These are phyloP conservation scores for Balakata baccata DNA, from an alignment of 345 rosid genomes.

Conservation along the genomic window DNA sequence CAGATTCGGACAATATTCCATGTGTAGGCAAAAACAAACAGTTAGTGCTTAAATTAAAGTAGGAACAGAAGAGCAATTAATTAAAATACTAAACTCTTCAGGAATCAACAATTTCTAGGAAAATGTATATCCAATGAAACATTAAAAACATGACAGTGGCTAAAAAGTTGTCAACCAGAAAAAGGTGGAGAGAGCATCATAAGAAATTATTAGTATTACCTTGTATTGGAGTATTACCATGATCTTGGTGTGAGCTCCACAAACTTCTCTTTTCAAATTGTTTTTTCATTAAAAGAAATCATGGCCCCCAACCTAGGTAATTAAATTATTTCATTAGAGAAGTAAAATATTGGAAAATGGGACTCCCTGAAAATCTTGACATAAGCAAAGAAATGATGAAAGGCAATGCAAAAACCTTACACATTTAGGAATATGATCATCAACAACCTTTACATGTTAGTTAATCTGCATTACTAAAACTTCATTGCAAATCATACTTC, in stretches of 20 bases:
- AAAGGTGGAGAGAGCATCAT: not conserved
- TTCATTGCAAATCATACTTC: not conserved
- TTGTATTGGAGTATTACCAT: not conserved
- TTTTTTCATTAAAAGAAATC: not conserved
- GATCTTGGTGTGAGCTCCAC: not conserved
- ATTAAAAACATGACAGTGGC: not conserved
- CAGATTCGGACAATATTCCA: not conserved
- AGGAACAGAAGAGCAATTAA: not conserved
- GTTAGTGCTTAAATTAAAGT: not conserved
- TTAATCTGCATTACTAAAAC: not conserved
- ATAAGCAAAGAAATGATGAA: not conserved
- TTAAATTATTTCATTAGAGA: not conserved
- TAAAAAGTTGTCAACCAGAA: not conserved
- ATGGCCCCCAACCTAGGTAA: not conserved
- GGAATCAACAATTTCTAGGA: not conserved
- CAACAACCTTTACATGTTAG: not conserved
- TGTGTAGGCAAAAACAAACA: not conserved
- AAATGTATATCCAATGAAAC: not conserved
- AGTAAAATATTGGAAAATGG: not conserved
- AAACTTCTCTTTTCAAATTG: not conserved
- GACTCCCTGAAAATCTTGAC: not conserved
- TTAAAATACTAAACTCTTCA: no score
- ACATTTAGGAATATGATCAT: not conserved
- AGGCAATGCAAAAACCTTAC: not conserved
- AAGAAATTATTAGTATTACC: not conserved